Evolutionary conservation across 371 early-diverging fungal genomes (phyloP), one percentile per base, ranked within the genome.

Genomic region (Haplosporangium sp.): DNA sequence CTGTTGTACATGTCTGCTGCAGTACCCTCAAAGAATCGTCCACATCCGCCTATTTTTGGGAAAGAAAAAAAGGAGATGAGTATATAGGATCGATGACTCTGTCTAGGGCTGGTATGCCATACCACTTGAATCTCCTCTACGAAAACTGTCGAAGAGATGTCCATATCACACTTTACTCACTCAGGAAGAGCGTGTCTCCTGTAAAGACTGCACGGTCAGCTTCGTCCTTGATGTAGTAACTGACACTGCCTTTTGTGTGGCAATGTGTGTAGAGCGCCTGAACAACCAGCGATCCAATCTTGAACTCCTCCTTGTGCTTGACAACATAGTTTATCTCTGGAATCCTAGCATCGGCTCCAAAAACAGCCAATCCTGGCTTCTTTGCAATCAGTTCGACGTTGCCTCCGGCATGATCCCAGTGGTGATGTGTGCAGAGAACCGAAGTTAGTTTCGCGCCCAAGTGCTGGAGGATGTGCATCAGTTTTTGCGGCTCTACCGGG

Each of bases 21-120:
- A 0, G 91, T 91, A 29, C 97, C 98, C 81, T 98, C 98, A 82
- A 98, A 98, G 81, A 98, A 94, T 29, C 94, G 84, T 6, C 98
- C 98, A 69, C 97, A 96, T 1, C 95, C 95, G 37, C 82, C 87
- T 82, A 58, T n/a, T 29, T 29, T 29, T 29, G 29, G 29, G 29
- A 29, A 29, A 29, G 29, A 29, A 29, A 29, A 29, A 29, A 29
- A 29, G 29, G 29, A 29, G 2, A 29, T 29, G 29, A 29, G 4
- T 29, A 29, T 2, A 29, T 29, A 4, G 4, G 4, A 4, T 29
- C 29, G 29, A 29, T 29, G 29, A 29, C 29, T 29, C 4, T 29
- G 29, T 29, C 29, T 4, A 29, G 29, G 29, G 29, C 29, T 4
- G 4, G 4, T 29, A 2, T 29, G 29, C 29, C 29, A 29, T 4